phyloP scores from a whole-genome alignment of 345 rosid species.

The Salix purpurea region DNA sequence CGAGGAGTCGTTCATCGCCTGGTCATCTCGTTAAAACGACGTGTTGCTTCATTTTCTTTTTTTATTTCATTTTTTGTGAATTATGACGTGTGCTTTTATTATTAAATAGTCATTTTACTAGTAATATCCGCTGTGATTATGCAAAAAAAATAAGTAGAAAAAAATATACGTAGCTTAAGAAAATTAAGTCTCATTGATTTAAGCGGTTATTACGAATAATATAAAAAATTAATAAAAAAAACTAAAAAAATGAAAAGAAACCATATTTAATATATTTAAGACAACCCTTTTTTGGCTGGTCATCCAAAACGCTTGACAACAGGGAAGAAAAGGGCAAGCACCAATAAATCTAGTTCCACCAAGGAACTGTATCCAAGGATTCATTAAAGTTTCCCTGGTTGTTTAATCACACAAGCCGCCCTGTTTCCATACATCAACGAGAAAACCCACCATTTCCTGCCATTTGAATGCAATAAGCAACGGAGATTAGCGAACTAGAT shows the following conservation, averaged over 20 bases:
- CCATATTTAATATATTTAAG: too few relatives aligned
- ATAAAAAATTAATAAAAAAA: too few relatives aligned
- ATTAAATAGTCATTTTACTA: too few relatives aligned
- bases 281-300: background rate
- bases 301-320: background rate
- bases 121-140: too few relatives aligned
- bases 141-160: too few relatives aligned
- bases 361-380: background rate
- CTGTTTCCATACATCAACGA: slow-evolving; percentile 26
- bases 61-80: too few relatives aligned
- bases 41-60: background rate
- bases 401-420: slow-evolving; percentile 26
- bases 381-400: background rate
- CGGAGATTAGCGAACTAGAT: background rate
- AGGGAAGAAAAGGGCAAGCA: background rate
- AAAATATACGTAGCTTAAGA: too few relatives aligned
- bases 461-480: slow-evolving; percentile 4
- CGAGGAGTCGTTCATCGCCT: background rate
- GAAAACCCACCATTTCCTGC: slow-evolving; percentile 40
- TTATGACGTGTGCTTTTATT: too few relatives aligned
- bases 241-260: too few relatives aligned
- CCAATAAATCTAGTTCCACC: background rate
- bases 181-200: too few relatives aligned
- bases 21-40: background rate
- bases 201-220: too few relatives aligned